Conservation (phyloP, 1,139 yeast species). For the Candida sp. region DNA sequence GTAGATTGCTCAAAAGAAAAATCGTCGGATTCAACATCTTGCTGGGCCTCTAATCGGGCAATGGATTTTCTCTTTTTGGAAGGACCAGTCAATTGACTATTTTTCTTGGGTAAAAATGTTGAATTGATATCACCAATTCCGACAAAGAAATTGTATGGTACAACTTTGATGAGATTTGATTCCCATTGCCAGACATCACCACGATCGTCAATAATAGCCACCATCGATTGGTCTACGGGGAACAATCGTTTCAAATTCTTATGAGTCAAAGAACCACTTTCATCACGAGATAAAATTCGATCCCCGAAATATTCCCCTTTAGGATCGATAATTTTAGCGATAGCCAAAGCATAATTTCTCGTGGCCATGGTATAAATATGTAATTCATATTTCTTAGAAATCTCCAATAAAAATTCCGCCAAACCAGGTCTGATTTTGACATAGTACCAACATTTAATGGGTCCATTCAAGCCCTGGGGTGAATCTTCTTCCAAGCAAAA, state of each 20-base stretch:
- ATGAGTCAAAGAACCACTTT: constrained; percentile 89
- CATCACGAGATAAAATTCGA: constrained; percentile 88
- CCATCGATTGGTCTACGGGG: constrained; percentile 97
- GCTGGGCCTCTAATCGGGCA: constrained; percentile 43
- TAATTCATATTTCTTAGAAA: constrained; percentile 72
- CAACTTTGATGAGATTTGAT: constrained; percentile 83
- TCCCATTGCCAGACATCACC: constrained; percentile 99
- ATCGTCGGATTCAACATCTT: constrained; percentile 11
- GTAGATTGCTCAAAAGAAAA: constrained; percentile 10
- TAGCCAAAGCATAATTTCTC: constrained; percentile 84
- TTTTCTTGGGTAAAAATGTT: constrained; percentile 81
- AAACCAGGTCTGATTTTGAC: constrained; percentile 92
- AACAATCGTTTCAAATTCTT: constrained; percentile 85
- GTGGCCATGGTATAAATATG: constrained; percentile 99
- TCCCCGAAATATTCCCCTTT: constrained; percentile 84
- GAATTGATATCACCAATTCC: constrained; percentile 98
- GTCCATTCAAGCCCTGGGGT: constrained; percentile 44
- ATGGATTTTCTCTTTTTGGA: constrained; percentile 58
- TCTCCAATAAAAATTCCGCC: constrained; percentile 60
- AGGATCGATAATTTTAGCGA: constrained; percentile 91
- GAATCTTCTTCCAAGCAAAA: constrained; percentile 83
- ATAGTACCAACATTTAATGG: constrained; percentile 77
- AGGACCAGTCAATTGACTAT: constrained; percentile 67
- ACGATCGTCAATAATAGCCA: constrained; percentile 92
- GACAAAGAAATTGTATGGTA: constrained; percentile 93